A percentile compares a stretch with the other conserved stretches of the same genome.
Conservation (phyloP, 108 stramenopile species). For the Stephanodiscus minutulus region DNA sequence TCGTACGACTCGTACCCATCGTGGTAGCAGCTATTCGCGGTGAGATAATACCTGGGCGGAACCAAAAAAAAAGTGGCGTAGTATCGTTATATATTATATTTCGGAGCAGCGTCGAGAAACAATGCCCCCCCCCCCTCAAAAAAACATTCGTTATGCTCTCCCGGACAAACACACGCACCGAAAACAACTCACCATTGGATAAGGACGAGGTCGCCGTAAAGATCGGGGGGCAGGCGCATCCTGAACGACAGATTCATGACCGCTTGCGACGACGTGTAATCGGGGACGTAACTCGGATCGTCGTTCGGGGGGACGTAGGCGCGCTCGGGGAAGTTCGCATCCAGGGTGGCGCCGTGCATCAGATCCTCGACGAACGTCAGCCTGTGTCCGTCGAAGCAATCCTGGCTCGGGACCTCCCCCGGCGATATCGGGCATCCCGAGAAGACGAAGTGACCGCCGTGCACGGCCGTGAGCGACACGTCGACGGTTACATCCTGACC, state of each 20-base stretch:
- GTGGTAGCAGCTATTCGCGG: constrained; percentile 49
- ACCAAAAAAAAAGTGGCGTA: not conserved
- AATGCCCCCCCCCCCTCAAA: too few species aligned
- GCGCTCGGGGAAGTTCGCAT: constrained; percentile 44
- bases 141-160: too few species aligned
- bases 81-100: too few species aligned
- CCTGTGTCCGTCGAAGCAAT: constrained; percentile 32
- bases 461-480: constrained; percentile 56
- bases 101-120: too few species aligned
- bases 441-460: constrained; percentile 52
- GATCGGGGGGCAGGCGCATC: constrained; percentile 53
- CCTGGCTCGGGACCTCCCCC: constrained; percentile 46
- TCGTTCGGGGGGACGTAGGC: constrained; percentile 29
- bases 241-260: constrained; percentile 45
- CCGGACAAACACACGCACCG: too few species aligned
- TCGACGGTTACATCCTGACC: constrained; percentile 45
- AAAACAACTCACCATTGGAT: constrained; percentile 65
- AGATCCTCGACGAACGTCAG: constrained; percentile 37
- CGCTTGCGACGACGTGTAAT: constrained; percentile 19
- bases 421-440: constrained; percentile 51
- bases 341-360: constrained; percentile 31
- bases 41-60: constrained; percentile 45
- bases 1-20: constrained; percentile 44
- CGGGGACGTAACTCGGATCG: constrained; percentile 23
- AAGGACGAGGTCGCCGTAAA: constrained; percentile 68